These are phyloP conservation scores for Phytophthora sojae DNA, from an alignment of 352 stramenopile species.

Conservation along the genomic window DNA sequence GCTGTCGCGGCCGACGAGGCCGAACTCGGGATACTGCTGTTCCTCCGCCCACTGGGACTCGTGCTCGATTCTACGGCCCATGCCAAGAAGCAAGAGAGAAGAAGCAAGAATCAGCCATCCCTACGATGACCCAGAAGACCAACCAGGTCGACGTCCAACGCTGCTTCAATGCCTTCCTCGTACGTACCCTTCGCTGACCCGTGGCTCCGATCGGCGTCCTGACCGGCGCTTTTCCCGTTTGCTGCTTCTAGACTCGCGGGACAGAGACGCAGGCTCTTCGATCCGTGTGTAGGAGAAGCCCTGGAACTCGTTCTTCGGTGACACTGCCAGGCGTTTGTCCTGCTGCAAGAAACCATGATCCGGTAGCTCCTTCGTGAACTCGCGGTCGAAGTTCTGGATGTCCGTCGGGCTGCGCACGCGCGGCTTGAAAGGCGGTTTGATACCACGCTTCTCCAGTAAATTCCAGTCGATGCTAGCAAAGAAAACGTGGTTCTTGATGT, in stretches of 20 bases:
- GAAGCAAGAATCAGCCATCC: constrained; percentile 36
- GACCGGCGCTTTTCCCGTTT: constrained; percentile 46
- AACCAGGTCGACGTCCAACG: constrained; percentile 24
- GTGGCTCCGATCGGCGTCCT: constrained; percentile 38
- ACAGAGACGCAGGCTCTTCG: constrained; percentile 26
- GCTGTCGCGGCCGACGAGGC: constrained; percentile 42
- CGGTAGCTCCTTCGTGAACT: constrained; percentile 88
- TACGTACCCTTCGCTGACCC: constrained; percentile 51
- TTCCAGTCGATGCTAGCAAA: constrained; percentile 85
- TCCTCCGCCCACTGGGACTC: constrained; percentile 31
- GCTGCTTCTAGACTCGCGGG: constrained; percentile 30
- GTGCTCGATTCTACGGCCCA: constrained; percentile 40
- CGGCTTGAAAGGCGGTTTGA: constrained; percentile 90
- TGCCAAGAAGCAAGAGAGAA: constrained; percentile 39
- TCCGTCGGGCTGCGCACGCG: constrained; percentile 80
- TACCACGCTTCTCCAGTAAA: constrained; percentile 64
- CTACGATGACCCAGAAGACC: constrained; percentile 17
- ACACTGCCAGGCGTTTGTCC: constrained; percentile 75
- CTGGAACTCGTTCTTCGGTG: constrained; percentile 88
- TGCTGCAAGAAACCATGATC: constrained; percentile 83
- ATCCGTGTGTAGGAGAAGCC: constrained; percentile 83
- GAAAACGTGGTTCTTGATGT: constrained; percentile 86
- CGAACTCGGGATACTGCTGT: constrained; percentile 39
- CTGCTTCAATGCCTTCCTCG: constrained; percentile 40
- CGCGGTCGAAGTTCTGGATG: constrained; percentile 91